Base-by-base conservation (phyloP, 2,329 filamentous ascomycete genomes). In the Cordyceps cicadae region DNA sequence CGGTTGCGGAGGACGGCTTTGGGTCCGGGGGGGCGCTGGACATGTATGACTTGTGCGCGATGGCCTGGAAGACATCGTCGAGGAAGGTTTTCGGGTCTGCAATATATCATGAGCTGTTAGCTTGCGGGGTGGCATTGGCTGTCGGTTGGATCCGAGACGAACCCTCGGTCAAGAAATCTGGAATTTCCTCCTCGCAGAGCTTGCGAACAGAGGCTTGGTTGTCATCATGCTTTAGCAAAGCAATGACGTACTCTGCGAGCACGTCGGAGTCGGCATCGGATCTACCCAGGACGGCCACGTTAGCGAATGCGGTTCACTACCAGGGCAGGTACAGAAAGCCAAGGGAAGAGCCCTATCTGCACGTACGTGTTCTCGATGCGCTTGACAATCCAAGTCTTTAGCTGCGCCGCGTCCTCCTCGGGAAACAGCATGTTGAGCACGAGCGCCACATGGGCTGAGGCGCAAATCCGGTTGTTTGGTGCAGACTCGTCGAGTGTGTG, bases 211-310 rank as follows among this genome's bases (percentile, higher is more conserved):
- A 78, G n/a, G 80, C 79, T 46, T 81, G 76, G 55, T 84, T 79
- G 63, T 87, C 87, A 65, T 91, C 87, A 63, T 88, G 86, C 64
- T 84, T 83, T 51, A 93, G 76, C 21, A 94, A 81, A 7, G 88
- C 89, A 63, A 92, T 79, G n/a, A 93, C 87, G 70, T 92, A 94
- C 67, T 94, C 90, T 52, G 89, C 89, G 3, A 94, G 84, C 5
- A 93, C 88, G 68, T 92, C 89, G 37, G 87, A 83, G 70, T 94
- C 90, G 55, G 88, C 89, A 68, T 92, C 89, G 32, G 88, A 90
- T 58, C 88, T 90, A 64, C 32, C 53, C n/a, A 62, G 54, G 29
- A 41, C 5, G 4, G 14, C 12, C 45, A 19, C 6, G 62, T 67
- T 52, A 66, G 57, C 21, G 29, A 39, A 9, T 37, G 24, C 37